Evolutionary conservation across 371 early-diverging fungal genomes (phyloP).

Genomic region (Actinomortierella ambigua): DNA sequence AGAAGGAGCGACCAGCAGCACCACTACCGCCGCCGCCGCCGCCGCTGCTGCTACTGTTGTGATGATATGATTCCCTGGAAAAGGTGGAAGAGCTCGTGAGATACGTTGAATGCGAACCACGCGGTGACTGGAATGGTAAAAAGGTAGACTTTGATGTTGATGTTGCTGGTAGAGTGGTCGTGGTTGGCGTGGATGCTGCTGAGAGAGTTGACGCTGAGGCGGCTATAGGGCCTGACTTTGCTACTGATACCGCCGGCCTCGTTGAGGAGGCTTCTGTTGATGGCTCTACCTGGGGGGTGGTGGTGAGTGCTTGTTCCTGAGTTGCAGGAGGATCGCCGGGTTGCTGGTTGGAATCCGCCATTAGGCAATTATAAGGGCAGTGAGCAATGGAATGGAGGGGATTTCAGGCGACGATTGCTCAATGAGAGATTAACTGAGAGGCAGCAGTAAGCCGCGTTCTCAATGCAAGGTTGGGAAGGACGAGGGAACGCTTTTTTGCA

Average conservation of each 20-base stretch:
- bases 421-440: no score
- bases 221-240: not conserved
- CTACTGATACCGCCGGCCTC: not conserved
- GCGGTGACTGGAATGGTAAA: slow-evolving; percentile 41
- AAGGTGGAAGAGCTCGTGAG: slow-evolving; percentile 7
- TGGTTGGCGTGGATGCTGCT: slow-evolving; percentile 24
- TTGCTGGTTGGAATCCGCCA: no score
- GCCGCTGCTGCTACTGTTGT: slow-evolving; percentile 1
- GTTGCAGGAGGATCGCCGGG: no score
- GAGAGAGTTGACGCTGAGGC: not conserved
- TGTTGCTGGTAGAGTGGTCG: slow-evolving; percentile 33
- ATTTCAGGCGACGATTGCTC: no score
- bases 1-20: slow-evolving; percentile 15
- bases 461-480: no score
- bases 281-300: no score
- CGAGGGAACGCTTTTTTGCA: no score
- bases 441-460: no score
- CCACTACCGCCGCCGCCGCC: slow-evolving; percentile 11
- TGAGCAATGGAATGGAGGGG: no score
- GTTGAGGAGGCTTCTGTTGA: not conserved
- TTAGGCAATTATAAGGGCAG: no score
- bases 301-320: no score
- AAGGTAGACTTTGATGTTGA: slow-evolving; percentile 31
- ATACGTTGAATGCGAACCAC: slow-evolving; percentile 33
- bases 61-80: not conserved